Conservation (phyloP, 768 basidiomycete genomes). For the Strobilomyces dryophilus region DNA sequence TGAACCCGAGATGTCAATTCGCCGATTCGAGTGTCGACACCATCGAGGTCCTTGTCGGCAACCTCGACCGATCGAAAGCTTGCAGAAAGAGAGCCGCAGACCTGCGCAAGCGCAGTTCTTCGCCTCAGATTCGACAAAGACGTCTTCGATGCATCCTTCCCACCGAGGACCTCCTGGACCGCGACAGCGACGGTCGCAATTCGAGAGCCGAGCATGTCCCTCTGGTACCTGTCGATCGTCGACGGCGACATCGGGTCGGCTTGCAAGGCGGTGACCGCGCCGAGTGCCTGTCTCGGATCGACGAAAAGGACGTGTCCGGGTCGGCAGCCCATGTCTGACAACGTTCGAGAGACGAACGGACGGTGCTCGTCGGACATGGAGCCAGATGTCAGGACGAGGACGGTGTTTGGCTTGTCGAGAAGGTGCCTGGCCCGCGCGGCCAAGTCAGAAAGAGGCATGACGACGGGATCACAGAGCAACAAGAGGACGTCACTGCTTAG, state of each 20-base stretch:
- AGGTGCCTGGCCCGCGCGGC: constrained; percentile 22
- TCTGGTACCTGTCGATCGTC: constrained; percentile 62
- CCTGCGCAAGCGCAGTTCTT: constrained; percentile 36
- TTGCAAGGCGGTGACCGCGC: constrained; percentile 48
- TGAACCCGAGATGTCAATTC: constrained; percentile 37
- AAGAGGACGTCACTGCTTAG: constrained; percentile 58
- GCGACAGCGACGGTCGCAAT: constrained; percentile 45
- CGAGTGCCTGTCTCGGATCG: constrained; percentile 57
- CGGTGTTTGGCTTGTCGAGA: constrained; percentile 36
- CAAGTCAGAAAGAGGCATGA: constrained; percentile 43
- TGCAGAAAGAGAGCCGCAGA: constrained; percentile 38
- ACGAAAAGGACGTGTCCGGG: constrained; percentile 40
- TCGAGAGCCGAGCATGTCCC: constrained; percentile 55
- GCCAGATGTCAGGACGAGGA: constrained; percentile 40
- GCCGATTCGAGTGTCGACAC: constrained; percentile 32
- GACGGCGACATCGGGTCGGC: constrained; percentile 41
- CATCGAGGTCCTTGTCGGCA: constrained; percentile 33
- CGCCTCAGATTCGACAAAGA: constrained; percentile 28
- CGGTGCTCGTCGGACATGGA: constrained; percentile 13
- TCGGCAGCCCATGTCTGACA: constrained; percentile 21
- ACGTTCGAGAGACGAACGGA: constrained; percentile 18
- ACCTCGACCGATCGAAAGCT: constrained; percentile 30
- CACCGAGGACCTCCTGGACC: constrained; percentile 28
- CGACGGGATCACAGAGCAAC: constrained; percentile 58
- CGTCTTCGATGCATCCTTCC: constrained; percentile 1